Evolutionary conservation across 257 asterid genomes (phyloP).

Genomic region (Solanum pinnatisectum): DNA sequence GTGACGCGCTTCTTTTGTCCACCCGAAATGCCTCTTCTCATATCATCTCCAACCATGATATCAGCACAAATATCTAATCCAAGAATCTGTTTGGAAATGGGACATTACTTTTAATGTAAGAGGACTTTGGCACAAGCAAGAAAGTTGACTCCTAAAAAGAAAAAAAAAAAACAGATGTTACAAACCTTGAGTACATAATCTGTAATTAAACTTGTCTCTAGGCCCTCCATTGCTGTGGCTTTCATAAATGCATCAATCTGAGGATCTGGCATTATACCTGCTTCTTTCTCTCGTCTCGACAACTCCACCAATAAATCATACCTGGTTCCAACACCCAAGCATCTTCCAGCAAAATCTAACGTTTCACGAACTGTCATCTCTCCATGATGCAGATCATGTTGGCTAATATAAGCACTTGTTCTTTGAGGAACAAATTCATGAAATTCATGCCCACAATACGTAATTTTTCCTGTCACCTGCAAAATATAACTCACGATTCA

Average conservation of each 20-base stretch:
- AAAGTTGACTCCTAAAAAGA: not conserved
- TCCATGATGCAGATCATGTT: slow-evolving; percentile 82
- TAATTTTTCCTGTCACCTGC: slow-evolving; percentile 60
- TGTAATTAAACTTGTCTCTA: slow-evolving; percentile 66
- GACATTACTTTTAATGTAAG: not conserved
- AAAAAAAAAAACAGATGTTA: not conserved
- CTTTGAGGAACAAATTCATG: slow-evolving; percentile 76
- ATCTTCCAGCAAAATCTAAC: slow-evolving; percentile 77
- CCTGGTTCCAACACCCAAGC: slow-evolving; percentile 87
- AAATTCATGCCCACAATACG: slow-evolving; percentile 83
- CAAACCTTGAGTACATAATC: slow-evolving; percentile 84
- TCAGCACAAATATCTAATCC: slow-evolving; percentile 89
- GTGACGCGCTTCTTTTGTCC: slow-evolving; percentile 91
- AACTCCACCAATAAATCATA: slow-evolving; percentile 59
- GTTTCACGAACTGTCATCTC: slow-evolving; percentile 97
- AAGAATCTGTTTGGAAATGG: slow-evolving; percentile 45
- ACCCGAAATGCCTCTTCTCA: slow-evolving; percentile 94
- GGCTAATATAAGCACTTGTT: slow-evolving; percentile 87
- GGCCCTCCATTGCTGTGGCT: slow-evolving; percentile 73
- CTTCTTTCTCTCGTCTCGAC: slow-evolving; percentile 52
- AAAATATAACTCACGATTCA: not conserved
- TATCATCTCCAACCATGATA: slow-evolving; percentile 85
- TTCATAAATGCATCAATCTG: slow-evolving; percentile 66
- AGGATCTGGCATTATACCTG: slow-evolving; percentile 59
- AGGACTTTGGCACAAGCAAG: not conserved